Conservation (phyloP, 1,284 basidiomycete genomes). For the Irpex lacteus region DNA sequence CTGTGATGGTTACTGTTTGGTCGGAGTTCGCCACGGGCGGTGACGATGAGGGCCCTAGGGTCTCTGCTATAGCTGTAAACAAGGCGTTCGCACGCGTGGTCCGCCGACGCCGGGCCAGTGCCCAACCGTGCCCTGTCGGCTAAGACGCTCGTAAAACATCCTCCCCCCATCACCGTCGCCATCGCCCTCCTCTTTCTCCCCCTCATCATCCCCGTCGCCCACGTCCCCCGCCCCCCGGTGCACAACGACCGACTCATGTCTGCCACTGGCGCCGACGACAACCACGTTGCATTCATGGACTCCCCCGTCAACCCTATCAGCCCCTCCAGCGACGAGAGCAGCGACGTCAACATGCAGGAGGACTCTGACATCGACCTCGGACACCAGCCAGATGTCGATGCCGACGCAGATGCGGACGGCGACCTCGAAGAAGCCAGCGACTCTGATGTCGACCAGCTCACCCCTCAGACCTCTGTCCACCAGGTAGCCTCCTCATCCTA, state of each 20-base stretch:
- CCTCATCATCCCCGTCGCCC: slow-evolving; percentile 25
- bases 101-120: slow-evolving; percentile 27
- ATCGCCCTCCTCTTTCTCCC: slow-evolving; percentile 23
- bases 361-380: slow-evolving; percentile 43
- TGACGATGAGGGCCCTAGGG: slow-evolving; percentile 23
- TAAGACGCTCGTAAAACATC: slow-evolving; percentile 33
- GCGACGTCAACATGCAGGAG: slow-evolving; percentile 36
- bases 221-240: slow-evolving; percentile 29
- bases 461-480: slow-evolving; percentile 22
- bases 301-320: slow-evolving; percentile 22
- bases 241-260: slow-evolving; percentile 30
- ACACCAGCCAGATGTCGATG: slow-evolving; percentile 30
- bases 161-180: slow-evolving; percentile 44
- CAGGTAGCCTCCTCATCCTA: slow-evolving; percentile 28
- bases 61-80: neutral
- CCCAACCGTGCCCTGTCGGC: slow-evolving; percentile 31
- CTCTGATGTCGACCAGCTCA: slow-evolving; percentile 26
- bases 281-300: slow-evolving; percentile 30
- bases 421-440: slow-evolving; percentile 33
- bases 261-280: slow-evolving; percentile 37
- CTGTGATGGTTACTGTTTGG: slow-evolving; percentile 18
- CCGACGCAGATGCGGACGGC: slow-evolving; percentile 42
- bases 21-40: slow-evolving; percentile 32
- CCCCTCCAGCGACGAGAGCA: slow-evolving; percentile 24
- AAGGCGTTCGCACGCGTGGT: slow-evolving; percentile 8